Evolutionary conservation across 805 yeast genomes (phyloP), one percentile per base, ranked within the genome.

Genomic region (Tetrapisispora nanseiensis): DNA sequence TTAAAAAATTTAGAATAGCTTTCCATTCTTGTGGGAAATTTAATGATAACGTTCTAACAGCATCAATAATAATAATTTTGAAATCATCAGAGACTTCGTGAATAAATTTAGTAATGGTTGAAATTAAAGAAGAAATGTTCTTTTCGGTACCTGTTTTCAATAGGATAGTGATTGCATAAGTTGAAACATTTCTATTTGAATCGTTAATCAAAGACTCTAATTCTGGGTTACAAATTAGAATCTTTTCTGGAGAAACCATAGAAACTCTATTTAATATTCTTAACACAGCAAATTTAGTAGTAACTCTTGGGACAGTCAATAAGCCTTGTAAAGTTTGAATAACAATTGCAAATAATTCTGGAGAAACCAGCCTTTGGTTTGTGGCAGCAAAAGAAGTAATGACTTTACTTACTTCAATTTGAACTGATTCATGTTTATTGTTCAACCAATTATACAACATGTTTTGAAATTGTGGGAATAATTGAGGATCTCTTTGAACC

Each of bases 31-130:
- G 71, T 44, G 97, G 97, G 79, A 90, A 92, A 63, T 87, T 90
- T 58, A 87, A 71, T 4, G 97, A 90, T 63, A 92, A 71, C 37
- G 90, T 82, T 59, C 94, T 83, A 52, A 92, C 80, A 8, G 98
- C 97, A 60, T 92, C 97, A 49, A 92, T 86, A 41, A 92, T 94
- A 51, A 89, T 90, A 46, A 87, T 77, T 64, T 86, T 86, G 71
- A 92, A 92, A 61, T 92, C 98, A 63, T 92, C 98, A 26, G 95
- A 78, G 49, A 92, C 90, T 51, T 90, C 97, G 59, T 77, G 85
- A 82, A 90, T 85, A 61, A 89, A 82, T 29, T 82, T 80, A 26
- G 92, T 73, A 67, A 92, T 86, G 42, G 87, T 89, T 48, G 80
- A 73, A 65, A 92, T 86, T 53, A 92, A 74, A 55, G 95, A 75